Evolutionary conservation across 176 grass and related monocot genomes (phyloP).

Genomic region (Musa beccarii): DNA sequence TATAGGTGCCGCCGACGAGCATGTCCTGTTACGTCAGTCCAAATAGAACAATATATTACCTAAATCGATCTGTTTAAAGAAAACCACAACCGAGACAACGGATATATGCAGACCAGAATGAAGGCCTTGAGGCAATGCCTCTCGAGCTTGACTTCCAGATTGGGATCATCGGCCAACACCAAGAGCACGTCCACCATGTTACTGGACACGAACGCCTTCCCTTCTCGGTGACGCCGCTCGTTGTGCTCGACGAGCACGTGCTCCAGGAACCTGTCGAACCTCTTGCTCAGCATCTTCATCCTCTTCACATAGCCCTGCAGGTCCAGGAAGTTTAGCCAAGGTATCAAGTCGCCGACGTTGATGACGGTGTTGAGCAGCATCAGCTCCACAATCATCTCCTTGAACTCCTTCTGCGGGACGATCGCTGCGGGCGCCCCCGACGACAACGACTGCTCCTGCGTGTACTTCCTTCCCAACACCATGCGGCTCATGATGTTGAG

Average conservation of each 20-base stretch:
- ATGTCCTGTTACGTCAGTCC: neutral
- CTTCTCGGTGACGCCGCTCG: neutral
- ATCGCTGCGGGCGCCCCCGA: neutral
- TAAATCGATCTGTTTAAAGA: too few relatives aligned
- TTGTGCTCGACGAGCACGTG: slow-evolving; percentile 9
- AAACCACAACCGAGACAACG: too few relatives aligned
- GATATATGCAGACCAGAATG: slow-evolving; percentile 24
- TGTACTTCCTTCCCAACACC: slow-evolving; percentile 6
- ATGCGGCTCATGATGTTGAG: slow-evolving; percentile 11
- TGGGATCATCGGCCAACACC: slow-evolving; percentile 50
- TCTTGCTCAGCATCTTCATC: slow-evolving; percentile 11
- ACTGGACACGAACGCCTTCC: slow-evolving; percentile 33
- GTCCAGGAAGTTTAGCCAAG: slow-evolving; percentile 9
- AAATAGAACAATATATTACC: neutral
- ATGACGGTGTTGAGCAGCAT: neutral
- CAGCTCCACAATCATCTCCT: slow-evolving; percentile 9
- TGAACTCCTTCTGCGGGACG: slow-evolving; percentile 9
- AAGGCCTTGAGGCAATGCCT: slow-evolving; percentile 40
- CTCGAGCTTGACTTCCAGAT: slow-evolving; percentile 51
- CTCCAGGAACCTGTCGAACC: slow-evolving; percentile 58
- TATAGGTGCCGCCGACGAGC: neutral
- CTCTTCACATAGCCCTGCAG: slow-evolving; percentile 8
- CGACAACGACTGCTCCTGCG: neutral
- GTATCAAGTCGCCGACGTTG: slow-evolving; percentile 7
- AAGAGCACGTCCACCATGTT: slow-evolving; percentile 39